Percentiles rank a stretch among this genome's conserved stretches.
Conservation (phyloP, 192 early-diverging fungal genomes). For the Endogone sp. region DNA sequence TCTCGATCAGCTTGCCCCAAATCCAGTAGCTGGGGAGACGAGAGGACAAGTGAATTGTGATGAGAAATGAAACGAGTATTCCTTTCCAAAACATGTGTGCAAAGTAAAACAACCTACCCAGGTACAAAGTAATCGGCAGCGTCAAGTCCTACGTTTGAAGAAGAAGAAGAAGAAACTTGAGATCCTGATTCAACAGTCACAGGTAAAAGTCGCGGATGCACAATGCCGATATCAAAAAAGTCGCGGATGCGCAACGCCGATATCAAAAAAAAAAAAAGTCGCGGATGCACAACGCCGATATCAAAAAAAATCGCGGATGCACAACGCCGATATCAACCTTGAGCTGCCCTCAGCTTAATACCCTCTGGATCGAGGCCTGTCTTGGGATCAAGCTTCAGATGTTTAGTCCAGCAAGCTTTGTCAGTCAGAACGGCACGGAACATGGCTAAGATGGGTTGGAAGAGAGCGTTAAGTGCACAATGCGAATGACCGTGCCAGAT, state of each 20-base stretch:
- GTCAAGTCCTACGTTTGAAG: slow-evolving; percentile 65
- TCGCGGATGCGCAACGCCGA: no score
- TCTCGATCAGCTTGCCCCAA: slow-evolving; percentile 79
- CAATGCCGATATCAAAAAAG: no score
- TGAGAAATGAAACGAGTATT: slow-evolving; percentile 3
- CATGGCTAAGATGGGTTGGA: slow-evolving; percentile 65
- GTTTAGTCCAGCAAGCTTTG: slow-evolving; percentile 82
- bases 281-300: no score
- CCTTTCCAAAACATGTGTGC: not conserved
- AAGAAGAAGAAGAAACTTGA: not conserved
- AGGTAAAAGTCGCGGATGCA: no score
- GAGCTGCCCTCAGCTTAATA: slow-evolving; percentile 79
- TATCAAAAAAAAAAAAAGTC: no score
- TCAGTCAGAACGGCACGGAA: slow-evolving; percentile 81
- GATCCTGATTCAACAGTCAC: no score
- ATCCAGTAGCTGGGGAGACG: slow-evolving; percentile 68
- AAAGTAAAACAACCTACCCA: slow-evolving; percentile 45
- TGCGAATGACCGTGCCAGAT: no score
- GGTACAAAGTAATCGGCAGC: slow-evolving; percentile 89
- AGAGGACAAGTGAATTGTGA: not conserved
- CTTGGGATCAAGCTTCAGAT: slow-evolving; percentile 75
- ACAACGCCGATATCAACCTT: no score
- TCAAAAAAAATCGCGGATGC: no score
- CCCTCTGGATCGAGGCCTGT: slow-evolving; percentile 85
- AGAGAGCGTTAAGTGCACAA: not conserved